These are phyloP conservation scores for Mucor sp. DNA, from an alignment of 371 early-diverging fungal genomes.

Conservation along the genomic window DNA sequence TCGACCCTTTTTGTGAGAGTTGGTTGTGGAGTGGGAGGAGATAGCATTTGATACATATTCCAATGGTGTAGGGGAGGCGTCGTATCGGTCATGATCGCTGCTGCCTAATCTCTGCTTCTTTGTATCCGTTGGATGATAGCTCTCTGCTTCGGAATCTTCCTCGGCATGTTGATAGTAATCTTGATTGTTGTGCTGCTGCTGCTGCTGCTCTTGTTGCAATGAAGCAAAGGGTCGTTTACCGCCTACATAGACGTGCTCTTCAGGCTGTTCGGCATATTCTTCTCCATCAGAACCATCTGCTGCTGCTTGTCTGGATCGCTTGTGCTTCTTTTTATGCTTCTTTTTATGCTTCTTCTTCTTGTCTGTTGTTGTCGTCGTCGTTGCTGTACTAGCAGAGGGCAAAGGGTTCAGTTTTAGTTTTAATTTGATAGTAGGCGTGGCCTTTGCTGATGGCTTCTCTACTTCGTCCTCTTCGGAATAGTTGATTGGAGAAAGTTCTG, in stretches of 20 bases:
- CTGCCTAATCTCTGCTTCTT: slow-evolving; percentile 2
- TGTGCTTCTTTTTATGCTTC: slow-evolving; percentile 46
- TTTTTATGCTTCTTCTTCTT: slow-evolving; percentile 44
- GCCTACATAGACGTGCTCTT: slow-evolving; percentile 11
- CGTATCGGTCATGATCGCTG: not conserved
- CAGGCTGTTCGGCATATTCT: slow-evolving; percentile 25
- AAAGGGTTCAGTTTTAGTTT: slow-evolving; percentile 47
- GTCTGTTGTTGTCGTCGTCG: slow-evolving; percentile 11
- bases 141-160: slow-evolving; percentile 8
- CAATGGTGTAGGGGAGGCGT: not conserved
- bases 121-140: slow-evolving; percentile 25
- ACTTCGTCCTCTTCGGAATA: slow-evolving; percentile 19
- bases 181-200: not conserved
- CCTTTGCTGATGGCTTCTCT: slow-evolving; percentile 17
- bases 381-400: not conserved
- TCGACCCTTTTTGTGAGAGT: slow-evolving; percentile 15
- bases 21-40: not conserved
- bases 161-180: not conserved
- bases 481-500: slow-evolving; percentile 34
- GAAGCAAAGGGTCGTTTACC: slow-evolving; percentile 30
- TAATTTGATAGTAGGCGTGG: slow-evolving; percentile 28
- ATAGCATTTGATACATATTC: not conserved
- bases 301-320: slow-evolving; percentile 19
- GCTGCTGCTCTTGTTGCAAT: slow-evolving; percentile 13
- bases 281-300: slow-evolving; percentile 14